phyloP scores from a whole-genome alignment of 306 rosid species.

The Acacia crassicarpa region DNA sequence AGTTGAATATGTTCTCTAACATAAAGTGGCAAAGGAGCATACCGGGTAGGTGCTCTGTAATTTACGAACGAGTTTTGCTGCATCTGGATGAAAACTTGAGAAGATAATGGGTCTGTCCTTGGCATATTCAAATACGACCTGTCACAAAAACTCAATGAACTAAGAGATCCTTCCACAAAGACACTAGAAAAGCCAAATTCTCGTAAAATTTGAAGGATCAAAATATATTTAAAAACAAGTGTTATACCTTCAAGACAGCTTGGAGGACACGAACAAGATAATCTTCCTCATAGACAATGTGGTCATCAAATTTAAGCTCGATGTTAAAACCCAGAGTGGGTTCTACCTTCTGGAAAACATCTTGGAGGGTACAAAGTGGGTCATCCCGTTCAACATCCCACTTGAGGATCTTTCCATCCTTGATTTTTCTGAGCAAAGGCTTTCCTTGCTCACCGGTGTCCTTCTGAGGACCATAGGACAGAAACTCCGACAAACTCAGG shows the following conservation, averaged over 20 bases:
- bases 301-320: slow-evolving; percentile 80
- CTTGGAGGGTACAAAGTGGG: slow-evolving; percentile 69
- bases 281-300: slow-evolving; percentile 49
- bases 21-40: slow-evolving; percentile 24
- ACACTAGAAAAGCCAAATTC: neutral
- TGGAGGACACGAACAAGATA: slow-evolving; percentile 55
- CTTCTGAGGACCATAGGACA: slow-evolving; percentile 70
- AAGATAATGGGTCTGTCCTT: slow-evolving; percentile 65
- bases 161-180: neutral
- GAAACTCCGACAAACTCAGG: slow-evolving; percentile 55
- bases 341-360: slow-evolving; percentile 56
- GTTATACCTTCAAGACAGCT: slow-evolving; percentile 50
- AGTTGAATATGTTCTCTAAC: neutral
- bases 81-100: slow-evolving; percentile 84
- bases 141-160: slow-evolving; percentile 17
- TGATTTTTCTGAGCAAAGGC: slow-evolving; percentile 51
- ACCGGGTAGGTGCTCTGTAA: slow-evolving; percentile 70
- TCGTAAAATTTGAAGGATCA: neutral
- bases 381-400: slow-evolving; percentile 86
- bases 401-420: slow-evolving; percentile 48
- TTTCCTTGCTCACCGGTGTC: slow-evolving; percentile 52
- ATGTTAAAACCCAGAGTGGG: slow-evolving; percentile 65
- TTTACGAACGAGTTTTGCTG: slow-evolving; percentile 53
- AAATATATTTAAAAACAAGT: neutral
- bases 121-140: slow-evolving; percentile 65